These are phyloP conservation scores for Tagetes patula DNA, from an alignment of 129 eudicot genomes.

Conservation along the genomic window DNA sequence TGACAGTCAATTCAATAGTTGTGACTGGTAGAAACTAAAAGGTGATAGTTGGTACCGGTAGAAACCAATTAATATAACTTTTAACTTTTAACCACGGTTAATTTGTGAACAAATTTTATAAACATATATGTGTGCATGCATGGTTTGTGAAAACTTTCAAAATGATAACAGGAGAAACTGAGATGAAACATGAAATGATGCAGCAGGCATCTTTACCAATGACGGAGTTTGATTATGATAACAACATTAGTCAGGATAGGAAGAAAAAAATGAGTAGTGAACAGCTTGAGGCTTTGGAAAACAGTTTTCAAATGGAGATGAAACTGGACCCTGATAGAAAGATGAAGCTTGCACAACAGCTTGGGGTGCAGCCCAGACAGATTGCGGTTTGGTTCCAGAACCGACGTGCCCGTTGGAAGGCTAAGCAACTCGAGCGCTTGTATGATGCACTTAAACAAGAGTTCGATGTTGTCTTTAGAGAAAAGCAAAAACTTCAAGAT, in stretches of 20 bases:
- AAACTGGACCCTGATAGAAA: slow-evolving; percentile 83
- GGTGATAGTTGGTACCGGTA: too few relatives aligned
- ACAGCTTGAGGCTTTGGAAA: slow-evolving; percentile 74
- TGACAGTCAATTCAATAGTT: too few relatives aligned
- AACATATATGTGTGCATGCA: neutral
- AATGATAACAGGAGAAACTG: slow-evolving; percentile 32
- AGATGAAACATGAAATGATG: slow-evolving; percentile 44
- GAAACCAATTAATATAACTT: too few relatives aligned
- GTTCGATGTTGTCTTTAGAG: slow-evolving; percentile 60
- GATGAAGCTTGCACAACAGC: slow-evolving; percentile 75
- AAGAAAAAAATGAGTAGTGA: slow-evolving; percentile 67
- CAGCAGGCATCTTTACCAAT: slow-evolving; percentile 37
- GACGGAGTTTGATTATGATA: slow-evolving; percentile 32
- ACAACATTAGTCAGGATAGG: slow-evolving; percentile 40
- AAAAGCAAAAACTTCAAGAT: slow-evolving; percentile 73
- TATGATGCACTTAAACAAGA: slow-evolving; percentile 69
- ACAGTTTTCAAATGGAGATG: slow-evolving; percentile 72
- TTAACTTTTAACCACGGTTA: too few relatives aligned
- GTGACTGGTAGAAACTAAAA: too few relatives aligned
- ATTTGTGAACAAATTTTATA: too few relatives aligned
- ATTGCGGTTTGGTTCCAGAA: slow-evolving; percentile 90
- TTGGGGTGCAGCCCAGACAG: slow-evolving; percentile 82
- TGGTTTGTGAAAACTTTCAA: neutral
- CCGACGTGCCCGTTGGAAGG: slow-evolving; percentile 86
- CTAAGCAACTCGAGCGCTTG: slow-evolving; percentile 78